Evolutionary conservation across 2,329 filamentous ascomycete species (phyloP).

Genomic region (Pseudocercospora vitis): DNA sequence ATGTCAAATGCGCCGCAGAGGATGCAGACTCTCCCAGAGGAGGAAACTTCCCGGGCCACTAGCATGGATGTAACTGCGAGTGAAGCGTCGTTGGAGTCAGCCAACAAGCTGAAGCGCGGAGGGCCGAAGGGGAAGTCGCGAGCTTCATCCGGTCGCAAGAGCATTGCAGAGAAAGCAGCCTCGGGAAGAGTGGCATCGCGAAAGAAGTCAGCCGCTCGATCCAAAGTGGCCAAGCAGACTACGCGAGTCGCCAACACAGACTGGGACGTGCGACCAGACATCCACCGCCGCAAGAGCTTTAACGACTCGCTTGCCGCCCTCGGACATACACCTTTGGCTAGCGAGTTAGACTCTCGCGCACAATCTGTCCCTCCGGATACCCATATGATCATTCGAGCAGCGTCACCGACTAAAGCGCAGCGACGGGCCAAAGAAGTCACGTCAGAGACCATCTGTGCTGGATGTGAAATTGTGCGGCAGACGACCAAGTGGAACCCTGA

Average conservation of each 20-base stretch:
- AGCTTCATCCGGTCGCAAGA: constrained; percentile 40
- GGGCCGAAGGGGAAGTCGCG: constrained; percentile 51
- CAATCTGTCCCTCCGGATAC: constrained; percentile 34
- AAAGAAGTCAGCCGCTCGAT: constrained; percentile 39
- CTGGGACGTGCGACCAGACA: constrained; percentile 14
- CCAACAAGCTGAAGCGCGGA: constrained; percentile 35
- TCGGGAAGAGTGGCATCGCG: constrained; percentile 31
- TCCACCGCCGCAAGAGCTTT: constrained; percentile 32
- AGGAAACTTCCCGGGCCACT: constrained; percentile 27
- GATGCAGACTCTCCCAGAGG: constrained; percentile 45
- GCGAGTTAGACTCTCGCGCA: constrained; percentile 14
- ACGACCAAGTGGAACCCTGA: constrained; percentile 50
- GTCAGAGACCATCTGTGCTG: constrained; percentile 54
- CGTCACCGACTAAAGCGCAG: constrained; percentile 32
- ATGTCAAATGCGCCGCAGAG: constrained; percentile 33
- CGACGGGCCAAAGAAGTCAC: constrained; percentile 26
- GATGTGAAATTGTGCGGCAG: constrained; percentile 57
- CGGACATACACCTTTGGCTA: background rate
- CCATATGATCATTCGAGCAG: constrained; percentile 30
- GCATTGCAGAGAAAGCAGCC: constrained; percentile 39
- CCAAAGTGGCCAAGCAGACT: constrained; percentile 34
- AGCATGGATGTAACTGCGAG: constrained; percentile 30
- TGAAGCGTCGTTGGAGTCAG: constrained; percentile 27
- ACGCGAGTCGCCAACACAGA: constrained; percentile 7
- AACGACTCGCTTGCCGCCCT: constrained; percentile 12